Conservation (phyloP, 441 rosid genomes). For the Brassica hybrid region DNA sequence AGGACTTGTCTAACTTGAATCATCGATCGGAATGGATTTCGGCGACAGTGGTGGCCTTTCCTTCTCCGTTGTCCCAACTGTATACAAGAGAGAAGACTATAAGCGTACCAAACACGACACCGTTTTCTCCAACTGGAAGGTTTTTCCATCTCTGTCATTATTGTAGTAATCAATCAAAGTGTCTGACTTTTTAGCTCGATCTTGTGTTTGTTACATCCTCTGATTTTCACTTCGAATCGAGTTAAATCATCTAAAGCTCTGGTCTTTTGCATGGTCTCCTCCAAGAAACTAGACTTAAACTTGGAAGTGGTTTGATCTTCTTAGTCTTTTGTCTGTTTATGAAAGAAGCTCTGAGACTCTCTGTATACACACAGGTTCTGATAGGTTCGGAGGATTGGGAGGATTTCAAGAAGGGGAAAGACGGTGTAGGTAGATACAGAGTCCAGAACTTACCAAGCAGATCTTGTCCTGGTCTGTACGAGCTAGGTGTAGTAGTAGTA, state of each 20-base stretch:
- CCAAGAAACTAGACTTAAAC: background rate
- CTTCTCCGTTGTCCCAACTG: constrained; percentile 37
- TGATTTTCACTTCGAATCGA: too few relatives aligned
- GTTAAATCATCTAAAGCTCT: background rate
- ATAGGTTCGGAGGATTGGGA: constrained; percentile 83
- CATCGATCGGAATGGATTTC: constrained; percentile 28
- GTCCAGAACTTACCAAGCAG: constrained; percentile 67
- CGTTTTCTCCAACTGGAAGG: constrained; percentile 81
- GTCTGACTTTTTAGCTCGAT: background rate
- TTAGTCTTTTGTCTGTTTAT: background rate
- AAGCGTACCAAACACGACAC: constrained; percentile 72
- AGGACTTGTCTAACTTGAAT: background rate
- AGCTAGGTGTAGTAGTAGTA: constrained; percentile 60
- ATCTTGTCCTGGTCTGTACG: constrained; percentile 69
- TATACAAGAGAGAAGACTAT: constrained; percentile 71
- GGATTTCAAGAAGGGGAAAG: constrained; percentile 60
- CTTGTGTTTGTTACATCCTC: background rate
- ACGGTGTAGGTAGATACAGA: constrained; percentile 80
- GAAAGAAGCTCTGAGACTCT: background rate
- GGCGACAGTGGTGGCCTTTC: constrained; percentile 32
- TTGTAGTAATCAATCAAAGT: background rate
- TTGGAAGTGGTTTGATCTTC: background rate
- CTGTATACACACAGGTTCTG: constrained; percentile 52
- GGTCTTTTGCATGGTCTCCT: background rate
- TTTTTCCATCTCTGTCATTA: constrained; percentile 20